Conservation (phyloP, 164 flowering plant genomes). For the Vitis rupestris region DNA sequence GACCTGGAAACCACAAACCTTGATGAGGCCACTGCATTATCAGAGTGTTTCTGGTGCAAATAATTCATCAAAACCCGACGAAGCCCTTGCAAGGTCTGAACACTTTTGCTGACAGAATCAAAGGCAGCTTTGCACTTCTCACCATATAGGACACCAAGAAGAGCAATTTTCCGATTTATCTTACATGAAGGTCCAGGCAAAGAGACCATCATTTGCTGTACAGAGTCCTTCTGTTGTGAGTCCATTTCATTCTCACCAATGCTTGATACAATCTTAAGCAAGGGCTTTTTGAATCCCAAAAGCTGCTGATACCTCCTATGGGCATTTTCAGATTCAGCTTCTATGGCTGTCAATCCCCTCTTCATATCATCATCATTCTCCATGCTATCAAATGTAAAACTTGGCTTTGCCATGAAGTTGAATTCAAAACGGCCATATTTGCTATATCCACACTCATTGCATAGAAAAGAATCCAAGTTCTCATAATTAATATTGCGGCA, state of each 20-base stretch:
- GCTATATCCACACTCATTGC: slow-evolving; percentile 99
- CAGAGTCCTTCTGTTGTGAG: slow-evolving; percentile 97
- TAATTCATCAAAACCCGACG: slow-evolving; percentile 90
- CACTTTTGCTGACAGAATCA: slow-evolving; percentile 99
- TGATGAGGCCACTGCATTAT: slow-evolving; percentile 46
- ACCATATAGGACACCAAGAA: slow-evolving; percentile 98
- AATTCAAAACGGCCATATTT: slow-evolving; percentile 99
- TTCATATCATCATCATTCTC: slow-evolving; percentile 99
- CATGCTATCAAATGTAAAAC: slow-evolving; percentile 95
- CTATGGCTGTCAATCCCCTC: slow-evolving; percentile 95
- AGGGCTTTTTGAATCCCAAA: slow-evolving; percentile 93
- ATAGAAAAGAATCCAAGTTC: slow-evolving; percentile 93
- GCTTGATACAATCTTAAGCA: slow-evolving; percentile 95
- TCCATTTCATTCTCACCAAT: slow-evolving; percentile 98
- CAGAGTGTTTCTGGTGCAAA: slow-evolving; percentile 79
- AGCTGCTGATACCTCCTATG: slow-evolving; percentile 98
- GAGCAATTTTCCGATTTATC: slow-evolving; percentile 97
- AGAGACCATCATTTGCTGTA: slow-evolving; percentile 99
- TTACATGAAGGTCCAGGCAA: slow-evolving; percentile 97
- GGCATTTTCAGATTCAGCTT: slow-evolving; percentile 99
- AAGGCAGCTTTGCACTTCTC: slow-evolving; percentile 99
- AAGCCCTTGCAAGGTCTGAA: slow-evolving; percentile 98
- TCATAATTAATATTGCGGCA: slow-evolving; percentile 99
- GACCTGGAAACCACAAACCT: slow-evolving; percentile 72
- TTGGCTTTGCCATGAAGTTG: slow-evolving; percentile 97